These are phyloP conservation scores for Diaporthe sp. DNA, from an alignment of 2,329 filamentous ascomycete species.

Conservation along the genomic window DNA sequence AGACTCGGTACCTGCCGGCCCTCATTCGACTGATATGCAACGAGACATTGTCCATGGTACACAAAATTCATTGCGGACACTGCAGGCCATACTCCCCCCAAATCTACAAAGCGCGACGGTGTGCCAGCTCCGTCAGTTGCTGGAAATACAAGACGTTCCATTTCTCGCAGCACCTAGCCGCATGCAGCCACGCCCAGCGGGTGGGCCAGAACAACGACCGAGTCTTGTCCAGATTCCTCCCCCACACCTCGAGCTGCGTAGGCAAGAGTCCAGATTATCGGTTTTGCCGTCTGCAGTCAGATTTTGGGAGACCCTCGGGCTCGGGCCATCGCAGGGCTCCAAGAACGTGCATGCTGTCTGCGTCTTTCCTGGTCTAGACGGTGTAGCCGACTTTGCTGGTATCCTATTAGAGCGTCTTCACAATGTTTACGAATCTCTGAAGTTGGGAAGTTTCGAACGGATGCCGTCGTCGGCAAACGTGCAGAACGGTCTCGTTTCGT, in stretches of 20 bases:
- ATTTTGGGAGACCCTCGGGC: constrained; percentile 87
- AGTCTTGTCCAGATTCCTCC: constrained; percentile 74
- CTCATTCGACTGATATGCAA: constrained; percentile 44
- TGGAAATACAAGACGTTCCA: constrained; percentile 72
- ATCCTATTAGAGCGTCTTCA: constrained; percentile 78
- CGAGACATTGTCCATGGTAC: constrained; percentile 59
- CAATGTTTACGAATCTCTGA: constrained; percentile 80
- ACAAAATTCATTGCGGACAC: constrained; percentile 64
- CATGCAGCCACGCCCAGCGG: constrained; percentile 63
- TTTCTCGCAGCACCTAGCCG: constrained; percentile 66
- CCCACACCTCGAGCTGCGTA: constrained; percentile 80
- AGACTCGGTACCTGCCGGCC: constrained; percentile 25
- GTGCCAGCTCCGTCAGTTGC: constrained; percentile 63
- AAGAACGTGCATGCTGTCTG: constrained; percentile 82
- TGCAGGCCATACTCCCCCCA: constrained; percentile 60
- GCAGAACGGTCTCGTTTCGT: constrained; percentile 64
- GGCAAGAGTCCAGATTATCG: constrained; percentile 78
- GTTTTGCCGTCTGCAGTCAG: constrained; percentile 80
- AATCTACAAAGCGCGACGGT: constrained; percentile 58
- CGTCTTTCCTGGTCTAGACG: constrained; percentile 76
- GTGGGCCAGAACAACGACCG: constrained; percentile 62
- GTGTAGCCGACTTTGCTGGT: constrained; percentile 71
- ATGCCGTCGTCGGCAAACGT: constrained; percentile 57
- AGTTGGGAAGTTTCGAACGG: constrained; percentile 76
- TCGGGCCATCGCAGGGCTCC: constrained; percentile 77